phyloP scores from a whole-genome alignment of 225 moss, liverwort and hornwort species.

The Pseudoscleropodium purum region DNA sequence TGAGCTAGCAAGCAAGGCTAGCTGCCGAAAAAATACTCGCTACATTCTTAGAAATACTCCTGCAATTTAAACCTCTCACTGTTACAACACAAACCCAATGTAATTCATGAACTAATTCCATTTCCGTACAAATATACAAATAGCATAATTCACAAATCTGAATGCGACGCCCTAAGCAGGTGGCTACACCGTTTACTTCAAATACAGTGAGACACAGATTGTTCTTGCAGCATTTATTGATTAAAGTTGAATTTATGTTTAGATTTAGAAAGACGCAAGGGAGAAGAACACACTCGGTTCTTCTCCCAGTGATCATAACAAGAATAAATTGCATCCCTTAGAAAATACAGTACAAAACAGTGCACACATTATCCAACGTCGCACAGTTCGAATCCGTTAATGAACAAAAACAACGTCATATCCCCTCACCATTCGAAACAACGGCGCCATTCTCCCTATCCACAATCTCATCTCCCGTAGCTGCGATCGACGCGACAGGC shows the following conservation, averaged over 20 bases:
- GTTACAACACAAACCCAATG: not conserved
- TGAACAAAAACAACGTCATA: not conserved
- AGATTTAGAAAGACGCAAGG: not conserved
- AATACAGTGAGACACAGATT: not conserved
- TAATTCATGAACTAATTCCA: not conserved
- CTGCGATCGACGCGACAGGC: slow-evolving; percentile 3
- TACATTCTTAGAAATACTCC: not conserved
- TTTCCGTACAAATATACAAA: not conserved
- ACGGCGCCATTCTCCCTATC: slow-evolving; percentile 12
- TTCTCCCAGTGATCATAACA: not conserved
- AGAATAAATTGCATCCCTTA: not conserved
- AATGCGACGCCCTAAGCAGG: not conserved
- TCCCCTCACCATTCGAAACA: slow-evolving; percentile 12
- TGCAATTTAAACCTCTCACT: not conserved
- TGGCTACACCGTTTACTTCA: not conserved
- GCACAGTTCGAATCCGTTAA: not conserved
- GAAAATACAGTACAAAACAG: not conserved
- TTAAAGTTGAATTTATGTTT: not conserved
- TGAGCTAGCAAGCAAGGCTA: not conserved
- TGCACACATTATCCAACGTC: not conserved
- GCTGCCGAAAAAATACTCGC: not conserved
- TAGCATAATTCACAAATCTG: not conserved
- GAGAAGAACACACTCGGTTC: not conserved
- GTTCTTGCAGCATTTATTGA: not conserved
- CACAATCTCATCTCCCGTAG: not conserved